A percentile compares a stretch with the other conserved stretches of the same genome.
phyloP scores from a whole-genome alignment of 768 basidiomycete species.

The Tulasnella sp. region DNA sequence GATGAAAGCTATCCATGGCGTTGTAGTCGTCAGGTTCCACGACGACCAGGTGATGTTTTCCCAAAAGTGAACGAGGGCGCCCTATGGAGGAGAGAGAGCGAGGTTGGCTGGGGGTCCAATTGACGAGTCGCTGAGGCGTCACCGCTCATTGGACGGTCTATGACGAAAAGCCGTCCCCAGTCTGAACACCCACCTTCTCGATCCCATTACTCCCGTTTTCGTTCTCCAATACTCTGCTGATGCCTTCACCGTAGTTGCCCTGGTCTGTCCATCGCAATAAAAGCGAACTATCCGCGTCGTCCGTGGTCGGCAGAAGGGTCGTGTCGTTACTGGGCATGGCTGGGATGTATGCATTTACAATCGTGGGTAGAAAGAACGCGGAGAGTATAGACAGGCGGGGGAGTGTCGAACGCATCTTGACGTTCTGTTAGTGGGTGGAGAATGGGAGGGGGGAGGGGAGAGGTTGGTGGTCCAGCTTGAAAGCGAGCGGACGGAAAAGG shows the following conservation, averaged over 20 bases:
- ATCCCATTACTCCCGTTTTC: slow-evolving; percentile 40
- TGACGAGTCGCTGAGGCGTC: not conserved
- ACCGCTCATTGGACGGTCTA: not conserved
- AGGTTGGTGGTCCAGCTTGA: not conserved
- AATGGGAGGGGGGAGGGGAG: not conserved
- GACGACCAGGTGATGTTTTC: slow-evolving; percentile 37
- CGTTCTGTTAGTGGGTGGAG: not conserved
- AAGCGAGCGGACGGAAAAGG: not conserved
- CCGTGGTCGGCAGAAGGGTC: not conserved
- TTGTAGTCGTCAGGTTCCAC: slow-evolving; percentile 34
- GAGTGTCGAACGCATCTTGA: not conserved
- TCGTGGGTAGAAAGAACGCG: not conserved
- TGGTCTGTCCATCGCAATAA: slow-evolving; percentile 20
- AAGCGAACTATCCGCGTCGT: slow-evolving; percentile 16
- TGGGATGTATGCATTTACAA: slow-evolving; percentile 51
- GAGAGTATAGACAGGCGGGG: not conserved
- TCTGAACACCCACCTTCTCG: slow-evolving; percentile 42
- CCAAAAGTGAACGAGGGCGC: slow-evolving; percentile 75
- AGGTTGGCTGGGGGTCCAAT: slow-evolving; percentile 8
- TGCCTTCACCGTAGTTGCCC: slow-evolving; percentile 46
- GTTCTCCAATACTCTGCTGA: slow-evolving; percentile 56
- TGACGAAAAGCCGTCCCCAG: not conserved
- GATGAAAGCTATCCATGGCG: slow-evolving; percentile 89
- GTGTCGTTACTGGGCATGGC: slow-evolving; percentile 66
- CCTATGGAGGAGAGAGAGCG: slow-evolving; percentile 42